phyloP scores from a whole-genome alignment of 495 filamentous ascomycete genomes.

The Neurospora tetraspora region DNA sequence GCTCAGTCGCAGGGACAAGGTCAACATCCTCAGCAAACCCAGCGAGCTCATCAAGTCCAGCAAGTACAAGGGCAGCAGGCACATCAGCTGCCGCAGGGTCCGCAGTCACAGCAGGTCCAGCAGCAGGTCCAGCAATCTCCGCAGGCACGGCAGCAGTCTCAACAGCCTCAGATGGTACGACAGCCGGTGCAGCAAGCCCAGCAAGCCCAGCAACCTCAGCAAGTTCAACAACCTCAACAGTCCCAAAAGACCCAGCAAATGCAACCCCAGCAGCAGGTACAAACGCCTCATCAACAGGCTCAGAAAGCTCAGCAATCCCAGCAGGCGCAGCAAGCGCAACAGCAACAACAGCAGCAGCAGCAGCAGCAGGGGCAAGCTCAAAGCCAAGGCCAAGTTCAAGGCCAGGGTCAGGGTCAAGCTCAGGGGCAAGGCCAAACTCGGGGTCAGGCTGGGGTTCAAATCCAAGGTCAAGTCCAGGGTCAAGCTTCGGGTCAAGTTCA shows the following conservation, averaged over 20 bases:
- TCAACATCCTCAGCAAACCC: not conserved
- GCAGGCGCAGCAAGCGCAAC: not conserved
- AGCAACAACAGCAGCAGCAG: not conserved
- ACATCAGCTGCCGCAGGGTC: slow-evolving; percentile 3
- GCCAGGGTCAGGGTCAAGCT: not conserved
- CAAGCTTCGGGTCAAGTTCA: not conserved
- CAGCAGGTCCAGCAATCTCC: slow-evolving; percentile 16
- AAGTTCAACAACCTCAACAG: not conserved
- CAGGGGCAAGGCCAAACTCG: not conserved
- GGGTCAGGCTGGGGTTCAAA: not conserved
- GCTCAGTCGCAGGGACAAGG: slow-evolving; percentile 9
- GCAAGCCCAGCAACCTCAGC: slow-evolving; percentile 1
- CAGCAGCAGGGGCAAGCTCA: not conserved
- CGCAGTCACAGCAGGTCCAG: not conserved
- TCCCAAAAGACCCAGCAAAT: not conserved
- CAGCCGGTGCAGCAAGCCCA: not conserved
- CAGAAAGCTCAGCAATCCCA: not conserved
- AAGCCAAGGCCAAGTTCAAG: not conserved
- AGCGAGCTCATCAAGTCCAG: not conserved
- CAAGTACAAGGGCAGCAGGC: not conserved
- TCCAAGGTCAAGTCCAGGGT: not conserved
- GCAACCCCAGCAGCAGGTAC: not conserved
- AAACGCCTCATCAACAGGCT: not conserved
- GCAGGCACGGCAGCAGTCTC: slow-evolving; percentile 4
- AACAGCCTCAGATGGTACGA: slow-evolving; percentile 2